Evolutionary conservation across 345 rosid species (phyloP).

Genomic region (Orychophragmus violaceus): DNA sequence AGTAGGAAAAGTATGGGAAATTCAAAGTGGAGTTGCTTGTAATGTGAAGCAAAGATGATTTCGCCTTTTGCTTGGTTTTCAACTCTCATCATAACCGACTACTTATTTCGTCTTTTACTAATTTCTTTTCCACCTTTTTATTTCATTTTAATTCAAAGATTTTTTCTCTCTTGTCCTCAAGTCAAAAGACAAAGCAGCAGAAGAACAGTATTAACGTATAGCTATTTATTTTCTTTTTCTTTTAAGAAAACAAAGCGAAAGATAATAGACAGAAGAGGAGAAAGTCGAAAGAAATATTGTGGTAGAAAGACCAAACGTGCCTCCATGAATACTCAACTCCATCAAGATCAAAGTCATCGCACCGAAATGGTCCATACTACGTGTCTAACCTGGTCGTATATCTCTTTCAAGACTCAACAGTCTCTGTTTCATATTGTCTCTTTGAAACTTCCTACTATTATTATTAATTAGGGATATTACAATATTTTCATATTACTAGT

Average conservation of each 20-base stretch:
- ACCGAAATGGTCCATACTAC: slow-evolving; percentile 25
- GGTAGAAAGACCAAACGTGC: slow-evolving; percentile 26
- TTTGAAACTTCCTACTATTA: slow-evolving; percentile 7
- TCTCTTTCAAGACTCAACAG: slow-evolving; percentile 8
- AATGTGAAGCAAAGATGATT: slow-evolving; percentile 32
- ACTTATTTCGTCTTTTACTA: slow-evolving; percentile 35
- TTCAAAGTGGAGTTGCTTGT: slow-evolving; percentile 34
- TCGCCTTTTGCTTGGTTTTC: slow-evolving; percentile 39
- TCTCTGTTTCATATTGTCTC: slow-evolving; percentile 27
- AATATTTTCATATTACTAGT: slow-evolving; percentile 13
- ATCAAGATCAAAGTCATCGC: slow-evolving; percentile 27
- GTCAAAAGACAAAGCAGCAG: slow-evolving; percentile 28
- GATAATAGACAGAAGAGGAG: not conserved
- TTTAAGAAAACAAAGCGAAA: not conserved
- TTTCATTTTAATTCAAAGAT: not conserved
- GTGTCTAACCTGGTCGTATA: slow-evolving; percentile 16
- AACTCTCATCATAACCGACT: slow-evolving; percentile 33
- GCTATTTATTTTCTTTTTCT: not conserved
- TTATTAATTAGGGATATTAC: not conserved
- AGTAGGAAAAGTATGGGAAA: not conserved
- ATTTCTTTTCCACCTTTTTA: slow-evolving; percentile 8
- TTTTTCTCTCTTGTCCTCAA: not conserved
- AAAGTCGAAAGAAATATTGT: slow-evolving; percentile 24
- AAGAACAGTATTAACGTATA: slow-evolving; percentile 20
- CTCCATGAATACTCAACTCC: slow-evolving; percentile 30